These are phyloP conservation scores for Typha latifolia DNA, from an alignment of 176 grass and related monocot genomes.

Conservation along the genomic window DNA sequence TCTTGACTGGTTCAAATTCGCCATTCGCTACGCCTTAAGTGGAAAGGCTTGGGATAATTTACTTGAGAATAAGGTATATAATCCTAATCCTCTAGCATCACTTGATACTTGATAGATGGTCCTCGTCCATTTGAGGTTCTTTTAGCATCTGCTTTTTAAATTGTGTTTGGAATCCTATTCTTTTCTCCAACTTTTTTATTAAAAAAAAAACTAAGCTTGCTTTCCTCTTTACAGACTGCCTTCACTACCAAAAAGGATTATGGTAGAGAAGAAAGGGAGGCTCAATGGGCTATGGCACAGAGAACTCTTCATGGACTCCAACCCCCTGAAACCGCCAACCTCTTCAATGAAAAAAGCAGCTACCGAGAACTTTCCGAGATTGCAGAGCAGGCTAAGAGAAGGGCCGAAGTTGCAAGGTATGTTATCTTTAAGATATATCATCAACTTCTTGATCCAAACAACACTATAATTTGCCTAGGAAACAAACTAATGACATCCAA, in stretches of 20 bases:
- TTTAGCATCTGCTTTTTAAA: too few relatives aligned
- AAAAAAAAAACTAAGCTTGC: too few relatives aligned
- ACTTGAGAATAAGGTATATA: constrained; percentile 63
- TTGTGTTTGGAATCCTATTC: too few relatives aligned
- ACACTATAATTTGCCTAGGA: too few relatives aligned
- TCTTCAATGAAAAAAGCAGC: constrained; percentile 40
- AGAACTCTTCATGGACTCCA: constrained; percentile 81
- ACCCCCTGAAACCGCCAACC: constrained; percentile 21
- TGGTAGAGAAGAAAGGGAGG: constrained; percentile 72
- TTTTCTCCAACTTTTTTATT: too few relatives aligned
- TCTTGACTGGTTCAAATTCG: constrained; percentile 80
- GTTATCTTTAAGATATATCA: not conserved
- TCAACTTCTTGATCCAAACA: not conserved
- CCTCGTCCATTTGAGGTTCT: too few relatives aligned
- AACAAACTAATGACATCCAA: too few relatives aligned
- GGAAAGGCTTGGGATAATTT: constrained; percentile 88
- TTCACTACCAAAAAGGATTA: constrained; percentile 96
- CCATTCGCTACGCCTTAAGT: constrained; percentile 68
- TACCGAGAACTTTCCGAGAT: constrained; percentile 85
- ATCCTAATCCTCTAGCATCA: too few relatives aligned
- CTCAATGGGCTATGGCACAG: constrained; percentile 92
- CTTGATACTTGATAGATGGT: too few relatives aligned
- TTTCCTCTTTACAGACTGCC: constrained; percentile 29
- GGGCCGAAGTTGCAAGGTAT: constrained; percentile 79
- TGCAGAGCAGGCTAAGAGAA: constrained; percentile 86